Percentiles rank a stretch among this genome's conserved stretches.
Evolutionary conservation across 2,329 filamentous ascomycete species (phyloP).

Genomic region (Fusarium dimerum): DNA sequence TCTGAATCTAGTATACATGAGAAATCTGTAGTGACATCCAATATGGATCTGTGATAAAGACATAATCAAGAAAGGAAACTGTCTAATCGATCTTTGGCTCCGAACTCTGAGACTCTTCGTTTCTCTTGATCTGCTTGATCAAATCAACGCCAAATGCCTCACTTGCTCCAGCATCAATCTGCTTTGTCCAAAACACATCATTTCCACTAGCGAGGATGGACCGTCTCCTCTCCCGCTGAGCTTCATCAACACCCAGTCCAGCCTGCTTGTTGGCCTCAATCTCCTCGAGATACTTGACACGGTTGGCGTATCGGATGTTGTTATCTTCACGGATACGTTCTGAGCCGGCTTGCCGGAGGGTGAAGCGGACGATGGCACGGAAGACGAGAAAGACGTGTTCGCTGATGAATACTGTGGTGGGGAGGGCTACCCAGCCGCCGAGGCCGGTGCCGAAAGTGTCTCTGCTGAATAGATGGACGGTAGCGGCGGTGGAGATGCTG

Average conservation of each 20-base stretch:
- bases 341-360: conserved; percentile 41
- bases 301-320: conserved; percentile 39
- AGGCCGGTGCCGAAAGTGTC: conserved; percentile 53
- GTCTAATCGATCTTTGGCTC: conserved; percentile 17
- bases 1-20: too few relatives aligned
- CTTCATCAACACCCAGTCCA: conserved; percentile 34
- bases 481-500: conserved; percentile 69
- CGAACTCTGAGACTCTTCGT: conserved; percentile 6
- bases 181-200: conserved; percentile 44
- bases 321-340: conserved; percentile 42
- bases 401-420: conserved; percentile 70
- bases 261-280: conserved; percentile 41
- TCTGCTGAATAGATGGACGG: conserved; percentile 70
- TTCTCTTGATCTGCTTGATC: conserved; percentile 34
- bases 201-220: conserved; percentile 35
- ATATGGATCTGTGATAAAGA: too few relatives aligned
- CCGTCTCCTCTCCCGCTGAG: conserved; percentile 40
- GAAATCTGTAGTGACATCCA: too few relatives aligned
- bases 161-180: conserved; percentile 41
- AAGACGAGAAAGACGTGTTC: conserved; percentile 71
- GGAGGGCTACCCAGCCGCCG: conserved; percentile 61
- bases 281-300: conserved; percentile 40
- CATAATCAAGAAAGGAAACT: too few relatives aligned
- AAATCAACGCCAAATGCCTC: conserved; percentile 35
- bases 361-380: conserved; percentile 42